Percentiles rank a stretch among this genome's conserved stretches.
Evolutionary conservation across 345 rosid species (phyloP).

Genomic region (Populus euphratica): DNA sequence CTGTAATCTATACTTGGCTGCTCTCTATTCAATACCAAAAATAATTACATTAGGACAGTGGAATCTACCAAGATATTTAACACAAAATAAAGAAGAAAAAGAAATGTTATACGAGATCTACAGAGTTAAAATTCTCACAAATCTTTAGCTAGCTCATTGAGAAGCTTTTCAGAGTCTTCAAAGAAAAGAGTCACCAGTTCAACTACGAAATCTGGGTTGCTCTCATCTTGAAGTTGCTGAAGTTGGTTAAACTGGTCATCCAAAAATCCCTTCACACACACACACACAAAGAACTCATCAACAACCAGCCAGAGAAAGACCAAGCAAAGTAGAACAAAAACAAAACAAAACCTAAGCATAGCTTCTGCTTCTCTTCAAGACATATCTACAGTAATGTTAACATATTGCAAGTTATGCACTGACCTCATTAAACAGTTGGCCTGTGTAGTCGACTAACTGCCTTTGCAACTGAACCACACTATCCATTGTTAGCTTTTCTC

Average conservation of each 20-base stretch:
- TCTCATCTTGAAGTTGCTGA: slow-evolving; percentile 58
- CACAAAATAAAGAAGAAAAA: background rate
- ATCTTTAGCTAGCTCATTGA: slow-evolving; percentile 42
- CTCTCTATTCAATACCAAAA: slow-evolving; percentile 24
- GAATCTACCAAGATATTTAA: background rate
- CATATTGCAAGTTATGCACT: background rate
- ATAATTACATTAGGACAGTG: background rate
- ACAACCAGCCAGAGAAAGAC: background rate
- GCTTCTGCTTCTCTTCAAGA: background rate
- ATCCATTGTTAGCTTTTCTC: slow-evolving; percentile 36
- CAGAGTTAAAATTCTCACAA: slow-evolving; percentile 30
- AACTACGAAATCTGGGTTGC: slow-evolving; percentile 55
- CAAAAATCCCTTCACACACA: slow-evolving; percentile 38
- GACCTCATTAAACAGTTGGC: slow-evolving; percentile 54
- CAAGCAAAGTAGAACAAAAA: background rate
- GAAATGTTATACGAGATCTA: background rate
- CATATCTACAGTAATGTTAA: background rate
- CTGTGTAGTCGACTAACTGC: slow-evolving; percentile 43
- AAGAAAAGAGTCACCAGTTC: slow-evolving; percentile 64
- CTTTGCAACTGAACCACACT: slow-evolving; percentile 41
- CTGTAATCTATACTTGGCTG: slow-evolving; percentile 42
- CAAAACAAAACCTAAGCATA: background rate
- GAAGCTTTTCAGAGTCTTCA: slow-evolving; percentile 52
- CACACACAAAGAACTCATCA: slow-evolving; percentile 2
- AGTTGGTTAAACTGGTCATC: slow-evolving; percentile 62